These are phyloP conservation scores for Yamadazyma diddensiae DNA, from an alignment of 1,139 yeast species.

Conservation along the genomic window DNA sequence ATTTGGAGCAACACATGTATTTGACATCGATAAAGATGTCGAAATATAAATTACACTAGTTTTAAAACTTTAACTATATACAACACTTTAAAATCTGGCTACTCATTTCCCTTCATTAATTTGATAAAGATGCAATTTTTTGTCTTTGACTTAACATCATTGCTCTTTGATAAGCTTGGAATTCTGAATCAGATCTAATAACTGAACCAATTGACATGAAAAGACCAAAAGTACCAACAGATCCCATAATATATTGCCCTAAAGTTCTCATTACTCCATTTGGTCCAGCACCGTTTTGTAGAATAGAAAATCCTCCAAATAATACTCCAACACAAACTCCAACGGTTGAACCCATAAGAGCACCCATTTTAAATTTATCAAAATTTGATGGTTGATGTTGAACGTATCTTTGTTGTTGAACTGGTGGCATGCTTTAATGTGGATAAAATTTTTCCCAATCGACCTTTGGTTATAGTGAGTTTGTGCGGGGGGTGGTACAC, in stretches of 20 bases:
- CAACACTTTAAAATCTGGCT: too few species aligned
- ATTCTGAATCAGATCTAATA: slow-evolving; percentile 71
- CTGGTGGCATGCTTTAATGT: slow-evolving; percentile 87
- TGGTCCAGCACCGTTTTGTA: slow-evolving; percentile 97
- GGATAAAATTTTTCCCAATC: slow-evolving; percentile 1
- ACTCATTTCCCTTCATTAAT: neutral
- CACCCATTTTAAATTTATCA: slow-evolving; percentile 97
- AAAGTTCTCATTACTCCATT: slow-evolving; percentile 94
- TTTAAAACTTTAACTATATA: slow-evolving; percentile 3
- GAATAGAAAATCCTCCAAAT: slow-evolving; percentile 89
- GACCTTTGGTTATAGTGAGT: too few species aligned
- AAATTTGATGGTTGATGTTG: slow-evolving; percentile 85
- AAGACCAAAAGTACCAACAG: slow-evolving; percentile 94
- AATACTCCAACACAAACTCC: slow-evolving; percentile 95
- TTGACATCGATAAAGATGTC: slow-evolving; percentile 23
- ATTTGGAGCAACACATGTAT: slow-evolving; percentile 41
- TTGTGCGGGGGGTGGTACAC: too few species aligned
- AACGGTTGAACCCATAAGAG: slow-evolving; percentile 93
- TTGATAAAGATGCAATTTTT: slow-evolving; percentile 8
- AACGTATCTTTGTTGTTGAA: slow-evolving; percentile 67
- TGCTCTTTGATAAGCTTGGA: slow-evolving; percentile 38
- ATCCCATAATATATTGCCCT: slow-evolving; percentile 95
- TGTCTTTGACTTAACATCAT: slow-evolving; percentile 35
- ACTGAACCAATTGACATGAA: slow-evolving; percentile 96
- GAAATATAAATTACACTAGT: slow-evolving; percentile 13